Evolutionary conservation across 164 flowering plant species (phyloP), one percentile per base, ranked within the genome.

Genomic region (Paratinospora sagittata): DNA sequence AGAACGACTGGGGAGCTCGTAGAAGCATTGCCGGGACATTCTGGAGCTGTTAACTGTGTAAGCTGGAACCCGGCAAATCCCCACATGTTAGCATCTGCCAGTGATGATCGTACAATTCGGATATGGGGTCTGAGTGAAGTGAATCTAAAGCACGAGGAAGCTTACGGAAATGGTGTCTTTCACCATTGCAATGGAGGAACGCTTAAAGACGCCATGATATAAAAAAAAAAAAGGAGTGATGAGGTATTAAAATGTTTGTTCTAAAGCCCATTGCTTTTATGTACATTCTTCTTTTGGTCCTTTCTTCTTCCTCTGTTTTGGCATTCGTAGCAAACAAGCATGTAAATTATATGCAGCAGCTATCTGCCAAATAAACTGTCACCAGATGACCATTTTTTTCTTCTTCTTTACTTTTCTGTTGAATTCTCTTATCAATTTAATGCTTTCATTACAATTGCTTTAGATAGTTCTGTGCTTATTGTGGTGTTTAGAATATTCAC

Each of bases 61-160:
- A 78, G 78, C 75, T 81, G 83, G 83, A 78, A 81, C 52, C 81
- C 83, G 8, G 70, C 30, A 4, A 71, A 81, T 45, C 83, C 83
- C 17, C 79, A 81, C 67, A 81, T 81, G 79, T 70, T 81, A 73
- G 83, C 83, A 65, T 81, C 83, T 2, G 83, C 76, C 0, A 81
- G 83, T 63, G 83, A 81, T 72, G 83, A 81, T 62, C 75, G 79
- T 34, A 81, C 83, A 21, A 66, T 81, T 60, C 79, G 83, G 19
- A 70, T 81, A 68, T 81, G 83, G 83, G 81, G 83, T 60, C 58
- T 78, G 43, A 74, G 69, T 64, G 30, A 61, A 4, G 71, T 75
- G n/a, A 72, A 72, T 41, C 43, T 73, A 27, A 72, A 70, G 66
- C 71, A 36, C 67, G 75, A 78, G 27, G 78, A 69, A n/a, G 24